phyloP scores from a whole-genome alignment of 2,329 filamentous ascomycete species.

The Teratosphaeria epicoccoides region DNA sequence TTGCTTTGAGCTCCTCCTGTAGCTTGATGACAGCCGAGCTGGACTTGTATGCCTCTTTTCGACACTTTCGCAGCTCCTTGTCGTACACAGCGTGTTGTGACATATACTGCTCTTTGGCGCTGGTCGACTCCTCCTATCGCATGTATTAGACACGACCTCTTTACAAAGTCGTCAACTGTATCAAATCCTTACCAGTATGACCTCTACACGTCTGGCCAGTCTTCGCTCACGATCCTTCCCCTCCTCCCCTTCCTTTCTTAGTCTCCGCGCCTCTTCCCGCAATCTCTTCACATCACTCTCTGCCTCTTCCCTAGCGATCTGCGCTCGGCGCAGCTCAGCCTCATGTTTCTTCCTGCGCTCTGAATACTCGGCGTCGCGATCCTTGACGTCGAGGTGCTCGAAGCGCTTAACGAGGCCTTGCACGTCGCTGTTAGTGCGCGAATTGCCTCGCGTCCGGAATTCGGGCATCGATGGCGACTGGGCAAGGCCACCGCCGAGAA shows the following conservation, averaged over 20 bases:
- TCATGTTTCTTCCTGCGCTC: slow-evolving; percentile 35
- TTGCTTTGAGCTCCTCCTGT: slow-evolving; percentile 62
- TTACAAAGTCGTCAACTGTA: not conserved
- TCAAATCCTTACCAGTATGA: slow-evolving; percentile 53
- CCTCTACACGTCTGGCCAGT: slow-evolving; percentile 56
- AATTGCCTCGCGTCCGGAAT: slow-evolving; percentile 24
- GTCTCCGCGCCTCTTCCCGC: slow-evolving; percentile 47
- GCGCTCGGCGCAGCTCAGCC: slow-evolving; percentile 33
- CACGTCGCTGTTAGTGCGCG: slow-evolving; percentile 49
- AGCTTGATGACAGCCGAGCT: slow-evolving; percentile 58
- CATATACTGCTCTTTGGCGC: slow-evolving; percentile 50
- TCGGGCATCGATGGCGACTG: slow-evolving; percentile 25
- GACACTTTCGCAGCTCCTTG: slow-evolving; percentile 58
- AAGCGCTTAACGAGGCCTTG: slow-evolving; percentile 57
- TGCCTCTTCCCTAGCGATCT: slow-evolving; percentile 49
- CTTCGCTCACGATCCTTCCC: slow-evolving; percentile 55
- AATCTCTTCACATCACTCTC: slow-evolving; percentile 56
- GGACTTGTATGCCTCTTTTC: slow-evolving; percentile 67
- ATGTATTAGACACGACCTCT: slow-evolving; percentile 12
- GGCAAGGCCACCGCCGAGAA: slow-evolving; percentile 6
- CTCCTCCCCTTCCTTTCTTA: slow-evolving; percentile 53
- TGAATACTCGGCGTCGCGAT: slow-evolving; percentile 30
- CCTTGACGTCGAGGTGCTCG: slow-evolving; percentile 52
- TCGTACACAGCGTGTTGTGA: slow-evolving; percentile 47
- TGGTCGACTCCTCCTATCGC: slow-evolving; percentile 55